Conservation (phyloP, 2,329 filamentous ascomycete genomes). For the Aspergillus melleus region DNA sequence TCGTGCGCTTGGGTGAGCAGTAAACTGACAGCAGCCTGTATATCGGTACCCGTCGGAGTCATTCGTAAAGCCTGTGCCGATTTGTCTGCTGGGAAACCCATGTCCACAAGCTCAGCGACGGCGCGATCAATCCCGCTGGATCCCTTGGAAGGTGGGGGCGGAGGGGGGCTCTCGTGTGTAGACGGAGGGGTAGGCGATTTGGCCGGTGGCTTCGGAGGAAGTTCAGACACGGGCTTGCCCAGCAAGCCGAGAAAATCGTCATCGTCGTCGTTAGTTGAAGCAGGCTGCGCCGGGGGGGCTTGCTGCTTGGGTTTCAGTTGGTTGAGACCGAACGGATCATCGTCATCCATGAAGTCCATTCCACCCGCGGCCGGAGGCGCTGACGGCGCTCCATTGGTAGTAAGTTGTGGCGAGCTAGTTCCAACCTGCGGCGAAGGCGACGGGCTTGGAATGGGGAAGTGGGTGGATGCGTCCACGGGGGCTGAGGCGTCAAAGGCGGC, state of each 20-base stretch:
- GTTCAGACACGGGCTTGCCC: constrained; percentile 58
- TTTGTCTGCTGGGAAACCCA: constrained; percentile 86
- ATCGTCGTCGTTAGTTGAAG: constrained; percentile 51
- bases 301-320: constrained; percentile 57
- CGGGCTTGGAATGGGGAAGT: constrained; percentile 53
- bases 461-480: constrained; percentile 59
- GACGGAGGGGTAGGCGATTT: constrained; percentile 14
- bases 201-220: constrained; percentile 37
- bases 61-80: constrained; percentile 77
- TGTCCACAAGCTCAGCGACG: constrained; percentile 86
- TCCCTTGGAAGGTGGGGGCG: constrained; percentile 24
- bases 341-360: constrained; percentile 59
- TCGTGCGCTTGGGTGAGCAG: constrained; percentile 87
- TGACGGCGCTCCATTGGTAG: constrained; percentile 16
- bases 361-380: constrained; percentile 24
- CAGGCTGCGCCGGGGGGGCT: constrained; percentile 49
- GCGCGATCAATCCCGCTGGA: constrained; percentile 68
- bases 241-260: constrained; percentile 65
- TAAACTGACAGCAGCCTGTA: constrained; percentile 85
- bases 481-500: constrained; percentile 62
- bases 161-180: constrained; percentile 15
- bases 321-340: constrained; percentile 83
- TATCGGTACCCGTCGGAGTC: constrained; percentile 74
- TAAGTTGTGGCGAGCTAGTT: constrained; percentile 11
- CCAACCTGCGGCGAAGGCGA: constrained; percentile 30